Evolutionary conservation across 2,329 filamentous ascomycete species (phyloP), one percentile per base, ranked within the genome.

Genomic region (Emergomyces orientalis): DNA sequence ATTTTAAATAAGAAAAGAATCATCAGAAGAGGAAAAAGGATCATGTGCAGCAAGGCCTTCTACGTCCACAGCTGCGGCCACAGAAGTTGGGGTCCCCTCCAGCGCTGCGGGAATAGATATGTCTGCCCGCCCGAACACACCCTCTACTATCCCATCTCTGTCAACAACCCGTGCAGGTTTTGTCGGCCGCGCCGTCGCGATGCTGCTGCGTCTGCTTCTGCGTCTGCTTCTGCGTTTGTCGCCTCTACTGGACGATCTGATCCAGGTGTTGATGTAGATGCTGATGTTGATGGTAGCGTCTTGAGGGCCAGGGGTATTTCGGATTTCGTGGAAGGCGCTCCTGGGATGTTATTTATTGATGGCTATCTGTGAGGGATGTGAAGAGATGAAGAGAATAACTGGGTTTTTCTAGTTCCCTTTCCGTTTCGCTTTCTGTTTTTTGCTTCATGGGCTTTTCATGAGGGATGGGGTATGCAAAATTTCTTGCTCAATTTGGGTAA

Each of bases 21-120:
- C 14, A 5, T 11, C 25, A 37, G 27, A 55, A 37, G 11, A 22
- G 51, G 43, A 22, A 19, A 52, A 37, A 22, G 30, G 11, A 34
- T 19, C 54, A 67, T 67, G 66, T 67, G 66, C 59, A 62, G 62
- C 52, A 67, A 67, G n/a, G 65, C 65, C 43, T 62, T 59, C 58
- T 64, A 64, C 62, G 59, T 67, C 19, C 66, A 67, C 55, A 64
- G 43, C 54, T 67, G 66, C 59, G 61, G 63, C 43, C 66, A 67
- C 59, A 58, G 41, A 55, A 66, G 65, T 56, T 67, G 63, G 63
- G 66, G 66, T 2, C 66, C 66, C 14, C 66, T 64, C 45, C 54
- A 62, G 30, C 66, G 63, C 47, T 67, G 66, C 60, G 54, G 56
- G 17, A 65, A 65, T 56, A 57, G 62, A 52, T 67, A 66, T 59